phyloP scores from a whole-genome alignment of 345 rosid genomes.

The Capsella bursapastoris region DNA sequence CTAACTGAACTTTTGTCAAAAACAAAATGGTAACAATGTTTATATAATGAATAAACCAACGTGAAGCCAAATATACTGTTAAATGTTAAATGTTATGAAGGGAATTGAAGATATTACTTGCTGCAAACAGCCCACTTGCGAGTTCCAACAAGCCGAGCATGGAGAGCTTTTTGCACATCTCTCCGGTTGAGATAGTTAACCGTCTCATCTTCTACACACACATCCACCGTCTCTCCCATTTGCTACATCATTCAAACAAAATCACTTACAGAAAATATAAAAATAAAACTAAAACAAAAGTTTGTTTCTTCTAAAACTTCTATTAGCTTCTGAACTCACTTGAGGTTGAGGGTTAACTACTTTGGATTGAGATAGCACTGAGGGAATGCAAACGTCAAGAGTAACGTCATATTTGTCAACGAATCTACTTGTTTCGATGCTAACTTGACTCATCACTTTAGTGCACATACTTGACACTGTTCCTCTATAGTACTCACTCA shows the following conservation, averaged over 20 bases:
- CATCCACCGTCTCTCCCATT: slow-evolving; percentile 73
- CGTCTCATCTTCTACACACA: slow-evolving; percentile 93
- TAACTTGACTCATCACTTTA: slow-evolving; percentile 78
- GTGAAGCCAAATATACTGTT: neutral
- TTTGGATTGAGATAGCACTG: slow-evolving; percentile 79
- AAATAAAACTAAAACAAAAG: neutral
- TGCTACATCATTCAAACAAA: slow-evolving; percentile 48
- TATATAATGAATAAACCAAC: neutral
- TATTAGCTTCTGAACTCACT: slow-evolving; percentile 45
- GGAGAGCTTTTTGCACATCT: slow-evolving; percentile 89
- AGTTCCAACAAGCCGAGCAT: slow-evolving; percentile 84
- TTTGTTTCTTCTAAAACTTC: neutral
- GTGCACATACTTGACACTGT: slow-evolving; percentile 68
- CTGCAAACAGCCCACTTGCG: slow-evolving; percentile 85
- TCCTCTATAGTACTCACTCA: slow-evolving; percentile 79
- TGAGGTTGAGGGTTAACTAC: slow-evolving; percentile 65
- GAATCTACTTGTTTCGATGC: slow-evolving; percentile 76
- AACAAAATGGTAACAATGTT: neutral
- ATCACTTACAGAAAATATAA: neutral
- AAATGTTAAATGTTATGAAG: neutral
- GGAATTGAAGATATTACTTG: slow-evolving; percentile 52
- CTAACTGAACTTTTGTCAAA: neutral
- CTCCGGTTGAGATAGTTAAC: slow-evolving; percentile 82
- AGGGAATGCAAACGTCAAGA: slow-evolving; percentile 84
- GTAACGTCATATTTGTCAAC: slow-evolving; percentile 92